Percentiles rank a stretch among this genome's conserved stretches.
Evolutionary conservation across 176 grass and related monocot species (phyloP).

Genomic region (Chloris gayana): DNA sequence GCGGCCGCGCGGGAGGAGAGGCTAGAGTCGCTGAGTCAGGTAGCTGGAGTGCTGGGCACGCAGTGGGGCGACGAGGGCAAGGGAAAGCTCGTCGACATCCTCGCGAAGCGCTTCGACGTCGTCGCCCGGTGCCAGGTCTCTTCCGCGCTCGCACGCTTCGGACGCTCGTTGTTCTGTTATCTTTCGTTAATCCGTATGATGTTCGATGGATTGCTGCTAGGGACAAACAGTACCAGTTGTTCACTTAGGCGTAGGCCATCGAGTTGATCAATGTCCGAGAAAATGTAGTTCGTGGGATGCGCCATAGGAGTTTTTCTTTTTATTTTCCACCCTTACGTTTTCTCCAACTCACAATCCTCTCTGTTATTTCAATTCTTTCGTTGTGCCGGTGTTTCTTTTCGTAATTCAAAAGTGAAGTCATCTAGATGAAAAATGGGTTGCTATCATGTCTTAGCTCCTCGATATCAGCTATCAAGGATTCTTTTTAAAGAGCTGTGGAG

Average conservation of each 20-base stretch:
- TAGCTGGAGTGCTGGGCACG: conserved; percentile 76
- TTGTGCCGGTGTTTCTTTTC: not conserved
- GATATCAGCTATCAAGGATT: not conserved
- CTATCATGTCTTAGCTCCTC: not conserved
- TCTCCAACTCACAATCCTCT: not conserved
- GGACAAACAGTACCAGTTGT: not conserved
- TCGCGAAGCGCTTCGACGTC: conserved; percentile 80
- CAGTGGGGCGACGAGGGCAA: conserved; percentile 99
- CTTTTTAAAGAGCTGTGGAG: not conserved
- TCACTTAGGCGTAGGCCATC: not conserved
- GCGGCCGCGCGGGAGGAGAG: conserved; percentile 48
- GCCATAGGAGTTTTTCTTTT: not conserved
- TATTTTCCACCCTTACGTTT: not conserved
- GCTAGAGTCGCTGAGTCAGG: conserved; percentile 88
- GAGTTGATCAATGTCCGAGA: not conserved
- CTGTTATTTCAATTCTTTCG: not conserved
- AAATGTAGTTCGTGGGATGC: not conserved
- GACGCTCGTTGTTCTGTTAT: not conserved
- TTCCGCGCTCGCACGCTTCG: not conserved
- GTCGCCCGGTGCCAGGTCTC: conserved; percentile 90
- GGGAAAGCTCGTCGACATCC: conserved; percentile 84
- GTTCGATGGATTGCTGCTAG: conserved; percentile 38
- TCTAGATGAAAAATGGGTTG: not conserved
- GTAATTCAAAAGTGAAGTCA: not conserved
- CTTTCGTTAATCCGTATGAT: not conserved